Percentiles rank a stretch among this genome's conserved stretches.
Conservation (phyloP, 1,139 yeast species). For the Fermentozyma sake region DNA sequence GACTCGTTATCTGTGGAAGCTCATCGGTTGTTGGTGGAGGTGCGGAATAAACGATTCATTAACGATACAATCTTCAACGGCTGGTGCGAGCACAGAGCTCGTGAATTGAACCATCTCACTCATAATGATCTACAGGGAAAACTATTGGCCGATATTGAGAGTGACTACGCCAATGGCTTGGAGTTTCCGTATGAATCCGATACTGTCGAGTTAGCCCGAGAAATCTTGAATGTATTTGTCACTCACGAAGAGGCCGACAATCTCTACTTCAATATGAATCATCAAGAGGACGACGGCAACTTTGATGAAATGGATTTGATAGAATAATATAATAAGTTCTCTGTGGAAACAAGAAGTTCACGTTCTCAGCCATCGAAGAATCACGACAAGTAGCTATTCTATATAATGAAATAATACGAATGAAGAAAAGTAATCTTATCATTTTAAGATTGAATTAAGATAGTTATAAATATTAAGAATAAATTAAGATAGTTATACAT, state of each 20-base stretch:
- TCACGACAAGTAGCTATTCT: too few relatives aligned
- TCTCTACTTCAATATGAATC: conserved; percentile 61
- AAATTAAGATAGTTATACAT: too few relatives aligned
- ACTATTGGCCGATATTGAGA: conserved; percentile 29
- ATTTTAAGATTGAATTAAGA: too few relatives aligned
- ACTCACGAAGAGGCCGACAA: conserved; percentile 81
- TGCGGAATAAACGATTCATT: conserved; percentile 21
- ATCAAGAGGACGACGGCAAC: conserved; percentile 22
- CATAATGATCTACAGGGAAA: conserved; percentile 12
- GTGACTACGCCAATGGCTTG: conserved; percentile 50
- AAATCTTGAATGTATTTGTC: conserved; percentile 61
- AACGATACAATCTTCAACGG: conserved; percentile 32
- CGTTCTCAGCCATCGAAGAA: too few relatives aligned
- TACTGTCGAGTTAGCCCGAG: conserved; percentile 66
- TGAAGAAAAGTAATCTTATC: too few relatives aligned
- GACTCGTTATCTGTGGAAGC: conserved; percentile 37
- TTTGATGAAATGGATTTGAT: conserved; percentile 23
- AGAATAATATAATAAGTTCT: conserved; percentile 2
- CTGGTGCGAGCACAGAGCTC: conserved; percentile 38
- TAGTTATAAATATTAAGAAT: too few relatives aligned
- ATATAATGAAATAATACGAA: too few relatives aligned
- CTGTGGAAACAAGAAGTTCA: too few relatives aligned
- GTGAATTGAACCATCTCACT: conserved; percentile 33
- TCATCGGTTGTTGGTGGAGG: conserved; percentile 22
- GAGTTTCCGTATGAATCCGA: conserved; percentile 62